Percentiles rank a stretch among this genome's conserved stretches.
These are phyloP conservation scores for Ophiosphaerella narmari DNA, from an alignment of 2,329 filamentous ascomycete species.

Conservation along the genomic window DNA sequence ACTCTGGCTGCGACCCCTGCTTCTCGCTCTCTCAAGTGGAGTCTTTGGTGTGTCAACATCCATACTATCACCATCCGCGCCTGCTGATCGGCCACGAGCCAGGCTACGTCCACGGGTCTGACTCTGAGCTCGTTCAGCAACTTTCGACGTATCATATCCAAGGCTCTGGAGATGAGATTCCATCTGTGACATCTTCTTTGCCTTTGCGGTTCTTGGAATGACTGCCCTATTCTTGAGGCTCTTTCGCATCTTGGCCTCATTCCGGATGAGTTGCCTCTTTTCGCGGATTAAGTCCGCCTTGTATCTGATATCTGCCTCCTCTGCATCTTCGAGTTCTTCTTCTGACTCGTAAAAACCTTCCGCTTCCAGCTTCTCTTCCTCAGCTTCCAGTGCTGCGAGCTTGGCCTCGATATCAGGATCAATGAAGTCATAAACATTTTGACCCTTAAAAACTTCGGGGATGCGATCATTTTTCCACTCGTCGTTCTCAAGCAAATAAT, in stretches of 20 bases:
- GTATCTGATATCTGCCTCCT: conserved; percentile 83
- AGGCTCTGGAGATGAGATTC: conserved; percentile 82
- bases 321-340: conserved; percentile 79
- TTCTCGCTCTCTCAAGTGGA: conserved; percentile 66
- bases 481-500: conserved; percentile 83
- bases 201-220: conserved; percentile 80
- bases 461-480: conserved; percentile 98
- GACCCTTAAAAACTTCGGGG: conserved; percentile 90
- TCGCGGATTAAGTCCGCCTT: conserved; percentile 96
- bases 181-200: conserved; percentile 85
- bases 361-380: conserved; percentile 88
- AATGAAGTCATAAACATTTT: conserved; percentile 97
- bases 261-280: conserved; percentile 89
- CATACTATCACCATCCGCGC: conserved; percentile 69
- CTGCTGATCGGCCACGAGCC: conserved; percentile 61
- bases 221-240: conserved; percentile 95
- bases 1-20: conserved; percentile 67
- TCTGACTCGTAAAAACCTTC: conserved; percentile 87
- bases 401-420: conserved; percentile 96
- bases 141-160: conserved; percentile 79
- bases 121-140: conserved; percentile 73
- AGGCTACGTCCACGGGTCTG: conserved; percentile 74
- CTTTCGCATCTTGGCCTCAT: conserved; percentile 94
- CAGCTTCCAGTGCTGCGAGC: conserved; percentile 87
- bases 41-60: conserved; percentile 59